These are phyloP conservation scores for Penicillium sclerotigenum DNA, from an alignment of 2,329 filamentous ascomycete species.

Conservation along the genomic window DNA sequence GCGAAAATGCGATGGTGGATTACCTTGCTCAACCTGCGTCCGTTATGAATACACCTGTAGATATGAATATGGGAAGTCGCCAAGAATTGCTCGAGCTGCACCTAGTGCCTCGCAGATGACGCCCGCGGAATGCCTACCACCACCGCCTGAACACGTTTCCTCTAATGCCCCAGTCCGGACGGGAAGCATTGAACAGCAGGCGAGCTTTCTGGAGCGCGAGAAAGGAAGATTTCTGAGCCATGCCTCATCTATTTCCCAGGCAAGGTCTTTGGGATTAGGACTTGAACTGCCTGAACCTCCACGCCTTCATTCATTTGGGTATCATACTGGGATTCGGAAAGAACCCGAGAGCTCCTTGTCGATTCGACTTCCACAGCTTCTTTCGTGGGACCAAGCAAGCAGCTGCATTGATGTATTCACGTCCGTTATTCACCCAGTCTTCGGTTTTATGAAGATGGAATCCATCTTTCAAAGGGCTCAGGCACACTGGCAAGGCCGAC, in stretches of 20 bases:
- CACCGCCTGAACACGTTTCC: not conserved
- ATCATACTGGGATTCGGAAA: slow-evolving; percentile 32
- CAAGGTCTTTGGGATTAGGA: slow-evolving; percentile 31
- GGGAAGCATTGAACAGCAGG: not conserved
- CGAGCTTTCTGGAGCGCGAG: not conserved
- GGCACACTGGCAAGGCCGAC: slow-evolving; percentile 30
- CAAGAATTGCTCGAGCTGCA: slow-evolving; percentile 29
- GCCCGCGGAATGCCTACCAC: not conserved
- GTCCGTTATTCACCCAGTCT: slow-evolving; percentile 31
- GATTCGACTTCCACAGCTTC: slow-evolving; percentile 19
- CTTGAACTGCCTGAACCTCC: slow-evolving; percentile 34
- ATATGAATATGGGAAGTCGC: slow-evolving; percentile 28
- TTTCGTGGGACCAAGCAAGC: slow-evolving; percentile 27
- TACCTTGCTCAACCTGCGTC: slow-evolving; percentile 18
- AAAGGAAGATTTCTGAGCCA: not conserved
- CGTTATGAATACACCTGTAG: slow-evolving; percentile 18
- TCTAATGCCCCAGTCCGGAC: not conserved
- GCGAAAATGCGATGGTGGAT: slow-evolving; percentile 19
- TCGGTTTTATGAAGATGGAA: slow-evolving; percentile 32
- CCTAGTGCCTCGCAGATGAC: slow-evolving; percentile 19
- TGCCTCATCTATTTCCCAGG: not conserved
- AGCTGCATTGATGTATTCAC: slow-evolving; percentile 31
- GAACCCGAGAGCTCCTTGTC: slow-evolving; percentile 26
- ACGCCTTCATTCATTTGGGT: slow-evolving; percentile 38
- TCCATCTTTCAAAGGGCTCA: slow-evolving; percentile 21